Base-by-base conservation (phyloP, 352 stramenopile species). In the Phytophthora ramorum region DNA sequence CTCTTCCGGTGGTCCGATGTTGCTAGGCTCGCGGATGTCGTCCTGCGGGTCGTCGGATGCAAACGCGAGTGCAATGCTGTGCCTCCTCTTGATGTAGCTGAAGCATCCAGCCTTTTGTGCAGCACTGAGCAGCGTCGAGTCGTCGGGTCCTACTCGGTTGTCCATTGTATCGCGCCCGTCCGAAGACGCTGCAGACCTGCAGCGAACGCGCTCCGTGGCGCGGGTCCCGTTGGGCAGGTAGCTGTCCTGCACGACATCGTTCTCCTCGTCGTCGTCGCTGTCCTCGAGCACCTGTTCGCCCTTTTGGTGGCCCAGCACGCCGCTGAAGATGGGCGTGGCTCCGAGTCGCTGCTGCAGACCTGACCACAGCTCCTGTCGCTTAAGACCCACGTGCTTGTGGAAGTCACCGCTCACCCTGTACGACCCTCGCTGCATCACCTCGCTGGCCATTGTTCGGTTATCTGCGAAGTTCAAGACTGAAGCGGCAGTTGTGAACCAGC, bases 31-130 rank as follows among this genome's bases (percentile, higher is more conserved):
- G 7, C 62, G 58, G 32, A 67, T 68, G 10, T 75, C 63, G 7
- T 75, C 71, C 16, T 40, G 28, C 5, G 47, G 38, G 30, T 72
- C 47, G 34, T 73, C 49, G 9, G 83, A 87, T 38, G 87, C 81
- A 49, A 95, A 95, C 6, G 82, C 84, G 24, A 92, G 63, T 2
- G 87, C 87, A 38, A 90, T 85, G 52, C 74, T 85, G 56, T 95
- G 82, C 22, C 87, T 69, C 14, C 80, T 71, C 54, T 92, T 88
- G 46, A 95, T 95, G 75, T 95, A 93, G 57, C 80, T 78, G 63
- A 91, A 93, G 61, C 87, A 95, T 5, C 85, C 84, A n/a, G 75
- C 76, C 49, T 93, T 92, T 63, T 95, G 85, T n/a, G 76, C 81
- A 3, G 49, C 67, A 43, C 76, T 89, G 7, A 92, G 71, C 56